Conservation (phyloP, 768 basidiomycete genomes). For the Tylopilus rubrobrunneus region DNA sequence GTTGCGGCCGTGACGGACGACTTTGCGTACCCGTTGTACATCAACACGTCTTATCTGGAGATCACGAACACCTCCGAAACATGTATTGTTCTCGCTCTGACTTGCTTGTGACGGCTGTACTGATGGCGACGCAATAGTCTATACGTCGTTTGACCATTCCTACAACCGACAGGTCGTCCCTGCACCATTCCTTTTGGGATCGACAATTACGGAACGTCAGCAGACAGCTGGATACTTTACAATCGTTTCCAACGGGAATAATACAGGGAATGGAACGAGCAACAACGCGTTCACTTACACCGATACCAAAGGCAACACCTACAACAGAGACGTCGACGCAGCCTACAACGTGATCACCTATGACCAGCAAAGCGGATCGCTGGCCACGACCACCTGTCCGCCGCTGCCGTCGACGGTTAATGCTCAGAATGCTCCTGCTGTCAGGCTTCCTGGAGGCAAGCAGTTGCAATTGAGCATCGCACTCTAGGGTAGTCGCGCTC, state of each 20-base stretch:
- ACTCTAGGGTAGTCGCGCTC: background rate
- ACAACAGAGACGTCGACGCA: conserved; percentile 54
- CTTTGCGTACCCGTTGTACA: conserved; percentile 51
- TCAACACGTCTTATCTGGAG: conserved; percentile 36
- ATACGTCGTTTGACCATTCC: conserved; percentile 59
- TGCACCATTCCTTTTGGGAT: conserved; percentile 53
- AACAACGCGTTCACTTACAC: conserved; percentile 63
- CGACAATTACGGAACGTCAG: conserved; percentile 58
- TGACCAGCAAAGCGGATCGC: conserved; percentile 53
- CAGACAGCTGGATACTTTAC: conserved; percentile 56
- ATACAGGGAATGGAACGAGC: conserved; percentile 64
- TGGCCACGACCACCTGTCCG: conserved; percentile 26
- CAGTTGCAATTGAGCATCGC: background rate
- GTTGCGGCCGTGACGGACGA: conserved; percentile 41
- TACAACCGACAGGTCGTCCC: conserved; percentile 59
- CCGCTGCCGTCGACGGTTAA: background rate
- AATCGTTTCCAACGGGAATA: conserved; percentile 44
- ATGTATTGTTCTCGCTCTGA: conserved; percentile 10
- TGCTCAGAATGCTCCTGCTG: conserved; percentile 8
- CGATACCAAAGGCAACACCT: conserved; percentile 61
- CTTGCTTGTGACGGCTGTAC: background rate
- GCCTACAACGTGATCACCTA: conserved; percentile 57
- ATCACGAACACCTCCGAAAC: conserved; percentile 25
- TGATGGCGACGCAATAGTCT: conserved; percentile 35
- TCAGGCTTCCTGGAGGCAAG: conserved; percentile 37